Evolutionary conservation across 345 rosid species (phyloP).

Genomic region (Angophora floribunda): DNA sequence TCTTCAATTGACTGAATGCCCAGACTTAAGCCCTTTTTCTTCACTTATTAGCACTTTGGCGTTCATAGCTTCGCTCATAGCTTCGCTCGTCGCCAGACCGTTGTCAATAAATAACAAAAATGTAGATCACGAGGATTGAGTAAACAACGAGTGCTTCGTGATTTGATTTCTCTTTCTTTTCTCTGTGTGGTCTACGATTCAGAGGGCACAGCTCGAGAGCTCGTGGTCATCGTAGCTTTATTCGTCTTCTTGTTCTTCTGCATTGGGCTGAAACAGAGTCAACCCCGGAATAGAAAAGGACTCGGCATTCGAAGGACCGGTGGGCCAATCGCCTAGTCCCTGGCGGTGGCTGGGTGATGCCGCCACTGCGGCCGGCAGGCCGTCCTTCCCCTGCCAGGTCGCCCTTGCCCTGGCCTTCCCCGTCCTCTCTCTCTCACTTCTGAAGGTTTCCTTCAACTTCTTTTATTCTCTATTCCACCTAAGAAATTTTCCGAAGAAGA

Average conservation of each 20-base stretch:
- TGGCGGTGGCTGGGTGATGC: not conserved
- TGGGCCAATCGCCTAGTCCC: not conserved
- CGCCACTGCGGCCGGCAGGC: accelerated
- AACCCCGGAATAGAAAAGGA: not conserved
- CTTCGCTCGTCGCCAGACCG: not conserved
- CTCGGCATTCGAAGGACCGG: too few relatives aligned
- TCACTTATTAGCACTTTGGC: not conserved
- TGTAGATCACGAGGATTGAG: not conserved
- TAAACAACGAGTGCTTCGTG: not conserved
- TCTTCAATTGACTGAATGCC: too few relatives aligned
- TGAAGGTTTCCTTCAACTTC: not conserved
- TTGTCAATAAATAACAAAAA: not conserved
- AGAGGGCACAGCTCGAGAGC: not conserved
- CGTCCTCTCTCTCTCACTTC: not conserved
- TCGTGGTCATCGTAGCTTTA: not conserved
- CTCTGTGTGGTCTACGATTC: not conserved
- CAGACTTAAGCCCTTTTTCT: too few relatives aligned
- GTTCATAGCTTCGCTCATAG: not conserved
- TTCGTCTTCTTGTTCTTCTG: not conserved
- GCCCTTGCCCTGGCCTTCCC: not conserved
- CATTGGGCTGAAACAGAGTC: not conserved
- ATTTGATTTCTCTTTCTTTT: not conserved
- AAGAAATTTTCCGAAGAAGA: too few relatives aligned
- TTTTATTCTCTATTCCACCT: not conserved
- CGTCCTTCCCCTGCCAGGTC: not conserved